These are phyloP conservation scores for Chaetomiaceae sp. DNA, from an alignment of 2,329 filamentous ascomycete species.

Conservation along the genomic window DNA sequence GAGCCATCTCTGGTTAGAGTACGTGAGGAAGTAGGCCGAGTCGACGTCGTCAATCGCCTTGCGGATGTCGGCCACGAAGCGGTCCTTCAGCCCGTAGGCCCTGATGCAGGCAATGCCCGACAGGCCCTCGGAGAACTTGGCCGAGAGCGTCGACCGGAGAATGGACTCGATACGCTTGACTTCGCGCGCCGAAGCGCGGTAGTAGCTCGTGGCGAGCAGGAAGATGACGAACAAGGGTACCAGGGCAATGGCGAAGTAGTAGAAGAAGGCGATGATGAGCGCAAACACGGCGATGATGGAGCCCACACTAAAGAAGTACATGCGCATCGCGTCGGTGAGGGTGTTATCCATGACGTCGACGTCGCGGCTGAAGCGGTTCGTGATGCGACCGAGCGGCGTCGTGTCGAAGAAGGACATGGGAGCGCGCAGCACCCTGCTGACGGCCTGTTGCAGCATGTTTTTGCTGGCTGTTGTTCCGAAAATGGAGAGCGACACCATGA, in stretches of 20 bases:
- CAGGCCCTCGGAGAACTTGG: slow-evolving; percentile 86
- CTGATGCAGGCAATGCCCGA: slow-evolving; percentile 79
- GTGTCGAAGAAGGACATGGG: slow-evolving; percentile 96
- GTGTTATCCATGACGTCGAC: slow-evolving; percentile 97
- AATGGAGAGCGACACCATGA: slow-evolving; percentile 72
- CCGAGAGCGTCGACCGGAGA: slow-evolving; percentile 81
- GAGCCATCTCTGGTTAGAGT: slow-evolving; percentile 92
- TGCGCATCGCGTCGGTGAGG: slow-evolving; percentile 81
- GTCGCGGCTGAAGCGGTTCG: slow-evolving; percentile 92
- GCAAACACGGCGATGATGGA: slow-evolving; percentile 81
- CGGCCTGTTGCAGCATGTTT: slow-evolving; percentile 73
- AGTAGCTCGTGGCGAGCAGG: slow-evolving; percentile 78
- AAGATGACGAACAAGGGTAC: slow-evolving; percentile 70
- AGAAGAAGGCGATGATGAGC: slow-evolving; percentile 91
- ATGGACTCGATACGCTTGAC: slow-evolving; percentile 92
- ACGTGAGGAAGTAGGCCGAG: slow-evolving; percentile 89
- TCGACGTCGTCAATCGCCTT: slow-evolving; percentile 85
- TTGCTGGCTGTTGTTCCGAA: slow-evolving; percentile 79
- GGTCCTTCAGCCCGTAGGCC: slow-evolving; percentile 76
- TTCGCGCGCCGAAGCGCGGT: slow-evolving; percentile 84
- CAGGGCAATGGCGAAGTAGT: slow-evolving; percentile 69
- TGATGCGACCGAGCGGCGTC: slow-evolving; percentile 89
- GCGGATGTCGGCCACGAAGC: slow-evolving; percentile 68
- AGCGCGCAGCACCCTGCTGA: slow-evolving; percentile 67
- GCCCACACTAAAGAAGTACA: slow-evolving; percentile 82